A percentile compares a stretch with the other conserved stretches of the same genome.
These are phyloP conservation scores for Pseudocercospora vitis DNA, from an alignment of 2,329 filamentous ascomycete genomes.

Conservation along the genomic window DNA sequence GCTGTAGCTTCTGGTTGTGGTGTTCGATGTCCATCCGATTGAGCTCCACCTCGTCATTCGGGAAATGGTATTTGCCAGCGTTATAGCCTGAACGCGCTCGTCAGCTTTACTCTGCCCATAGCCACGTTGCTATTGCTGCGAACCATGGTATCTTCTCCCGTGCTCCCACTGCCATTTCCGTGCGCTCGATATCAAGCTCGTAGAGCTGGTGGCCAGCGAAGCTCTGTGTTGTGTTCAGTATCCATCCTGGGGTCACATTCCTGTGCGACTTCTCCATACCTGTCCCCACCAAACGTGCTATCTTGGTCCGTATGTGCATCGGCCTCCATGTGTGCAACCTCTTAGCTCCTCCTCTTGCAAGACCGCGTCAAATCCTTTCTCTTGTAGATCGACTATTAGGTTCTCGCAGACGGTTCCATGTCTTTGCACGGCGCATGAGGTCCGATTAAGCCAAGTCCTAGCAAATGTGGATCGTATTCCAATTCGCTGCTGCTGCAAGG, in stretches of 20 bases:
- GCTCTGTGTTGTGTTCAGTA: not conserved
- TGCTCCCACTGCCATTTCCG: conserved; percentile 28
- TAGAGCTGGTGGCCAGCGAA: conserved; percentile 25
- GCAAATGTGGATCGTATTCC: not conserved
- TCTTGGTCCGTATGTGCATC: conserved; percentile 31
- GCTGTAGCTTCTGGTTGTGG: conserved; percentile 34
- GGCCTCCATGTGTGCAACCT: conserved; percentile 29
- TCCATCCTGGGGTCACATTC: not conserved
- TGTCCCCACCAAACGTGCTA: conserved; percentile 33
- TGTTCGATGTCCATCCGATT: conserved; percentile 37
- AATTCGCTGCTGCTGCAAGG: not conserved
- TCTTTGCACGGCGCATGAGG: not conserved
- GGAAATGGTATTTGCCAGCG: conserved; percentile 36
- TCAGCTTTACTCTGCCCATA: not conserved
- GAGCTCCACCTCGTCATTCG: conserved; percentile 37
- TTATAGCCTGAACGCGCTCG: conserved; percentile 22
- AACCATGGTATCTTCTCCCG: conserved; percentile 33
- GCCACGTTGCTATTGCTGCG: not conserved
- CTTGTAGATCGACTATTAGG: not conserved
- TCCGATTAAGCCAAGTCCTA: not conserved
- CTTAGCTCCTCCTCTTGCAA: not conserved
- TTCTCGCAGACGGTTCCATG: not conserved
- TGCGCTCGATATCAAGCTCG: conserved; percentile 14
- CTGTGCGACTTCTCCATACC: not conserved
- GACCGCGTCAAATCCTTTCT: not conserved